Evolutionary conservation across 2,329 filamentous ascomycete species (phyloP).

Genomic region (Cytospora leucostoma): DNA sequence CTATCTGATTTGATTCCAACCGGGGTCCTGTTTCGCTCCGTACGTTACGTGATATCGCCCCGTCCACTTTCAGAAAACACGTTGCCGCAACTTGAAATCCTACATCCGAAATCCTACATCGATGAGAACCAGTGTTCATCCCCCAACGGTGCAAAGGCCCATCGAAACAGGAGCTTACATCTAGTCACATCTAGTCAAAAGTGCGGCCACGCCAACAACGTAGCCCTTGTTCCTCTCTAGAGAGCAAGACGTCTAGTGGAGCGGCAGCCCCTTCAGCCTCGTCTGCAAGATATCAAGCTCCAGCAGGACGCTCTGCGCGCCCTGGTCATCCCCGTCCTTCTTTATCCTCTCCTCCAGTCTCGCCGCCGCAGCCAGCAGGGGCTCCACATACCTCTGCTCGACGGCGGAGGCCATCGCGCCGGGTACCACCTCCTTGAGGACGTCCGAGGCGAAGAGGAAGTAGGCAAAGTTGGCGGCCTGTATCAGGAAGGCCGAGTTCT

Average conservation of each 20-base stretch:
- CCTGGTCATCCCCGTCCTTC: slow-evolving; percentile 15
- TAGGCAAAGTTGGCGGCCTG: slow-evolving; percentile 63
- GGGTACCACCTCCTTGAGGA: slow-evolving; percentile 52
- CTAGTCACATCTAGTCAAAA: neutral
- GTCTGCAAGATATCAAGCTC: slow-evolving; percentile 27
- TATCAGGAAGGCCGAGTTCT: slow-evolving; percentile 56
- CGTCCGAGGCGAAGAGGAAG: slow-evolving; percentile 52
- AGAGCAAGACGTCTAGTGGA: slow-evolving; percentile 14
- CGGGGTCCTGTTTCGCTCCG: too few relatives aligned
- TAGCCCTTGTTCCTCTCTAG: neutral
- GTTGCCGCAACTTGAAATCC: too few relatives aligned
- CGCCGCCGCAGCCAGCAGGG: slow-evolving; percentile 49
- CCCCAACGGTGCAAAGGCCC: too few relatives aligned
- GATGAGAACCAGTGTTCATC: too few relatives aligned
- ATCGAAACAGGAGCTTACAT: neutral
- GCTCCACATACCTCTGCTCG: slow-evolving; percentile 59
- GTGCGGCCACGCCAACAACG: neutral
- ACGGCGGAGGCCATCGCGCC: slow-evolving; percentile 58
- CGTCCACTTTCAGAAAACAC: too few relatives aligned
- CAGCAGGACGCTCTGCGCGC: slow-evolving; percentile 19
- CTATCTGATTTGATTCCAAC: neutral
- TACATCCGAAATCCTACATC: too few relatives aligned
- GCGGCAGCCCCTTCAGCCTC: slow-evolving; percentile 23
- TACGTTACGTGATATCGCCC: too few relatives aligned
- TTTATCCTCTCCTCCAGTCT: slow-evolving; percentile 33